A percentile compares a stretch with the other conserved stretches of the same genome.
phyloP scores from a whole-genome alignment of 2,329 filamentous ascomycete genomes.

The Daldinia sp. region DNA sequence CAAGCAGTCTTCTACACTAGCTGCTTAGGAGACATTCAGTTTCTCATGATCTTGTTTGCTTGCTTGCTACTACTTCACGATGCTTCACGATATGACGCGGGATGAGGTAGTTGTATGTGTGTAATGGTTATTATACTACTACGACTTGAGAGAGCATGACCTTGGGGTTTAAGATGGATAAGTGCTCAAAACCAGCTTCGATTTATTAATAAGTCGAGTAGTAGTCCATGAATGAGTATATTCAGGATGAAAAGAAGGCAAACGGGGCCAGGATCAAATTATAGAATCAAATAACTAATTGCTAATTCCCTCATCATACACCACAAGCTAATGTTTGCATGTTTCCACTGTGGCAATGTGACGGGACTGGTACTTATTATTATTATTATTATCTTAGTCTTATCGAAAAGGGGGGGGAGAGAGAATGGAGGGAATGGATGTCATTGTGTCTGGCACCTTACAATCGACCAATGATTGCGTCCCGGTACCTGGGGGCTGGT shows the following conservation, averaged over 20 bases:
- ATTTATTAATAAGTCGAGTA: slow-evolving; percentile 16
- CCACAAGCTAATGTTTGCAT: not conserved
- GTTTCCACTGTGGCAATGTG: slow-evolving; percentile 5
- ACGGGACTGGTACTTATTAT: not conserved
- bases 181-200: slow-evolving; percentile 6
- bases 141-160: slow-evolving; percentile 13
- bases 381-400: not conserved
- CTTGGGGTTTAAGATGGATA: slow-evolving; percentile 24
- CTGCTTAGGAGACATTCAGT: slow-evolving; percentile 49
- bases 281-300: slow-evolving; percentile 48
- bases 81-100: slow-evolving; percentile 18
- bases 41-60: slow-evolving; percentile 36
- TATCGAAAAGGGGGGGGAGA: not conserved
- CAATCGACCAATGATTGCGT: not conserved
- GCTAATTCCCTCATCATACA: slow-evolving; percentile 42
- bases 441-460: not conserved
- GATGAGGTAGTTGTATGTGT: slow-evolving; percentile 18
- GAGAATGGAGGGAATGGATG: not conserved
- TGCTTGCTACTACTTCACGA: slow-evolving; percentile 13
- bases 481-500: not conserved
- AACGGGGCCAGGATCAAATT: slow-evolving; percentile 15
- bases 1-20: slow-evolving; percentile 57
- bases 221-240: slow-evolving; percentile 7
- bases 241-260: slow-evolving; percentile 26
- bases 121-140: slow-evolving; percentile 20